Evolutionary conservation across 345 rosid genomes (phyloP).

Genomic region (Pseudoturritis turrita): DNA sequence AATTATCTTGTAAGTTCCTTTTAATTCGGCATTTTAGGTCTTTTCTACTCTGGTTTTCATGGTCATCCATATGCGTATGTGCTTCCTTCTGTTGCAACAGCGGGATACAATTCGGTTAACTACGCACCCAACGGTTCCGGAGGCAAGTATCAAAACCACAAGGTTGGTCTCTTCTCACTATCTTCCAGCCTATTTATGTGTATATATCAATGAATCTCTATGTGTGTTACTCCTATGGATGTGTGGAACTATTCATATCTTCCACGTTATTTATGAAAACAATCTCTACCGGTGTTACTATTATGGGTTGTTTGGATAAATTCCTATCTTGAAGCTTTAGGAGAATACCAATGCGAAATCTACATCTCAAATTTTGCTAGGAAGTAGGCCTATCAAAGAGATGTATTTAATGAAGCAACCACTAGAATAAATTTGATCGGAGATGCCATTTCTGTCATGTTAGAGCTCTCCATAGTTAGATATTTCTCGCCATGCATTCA

Average conservation of each 20-base stretch:
- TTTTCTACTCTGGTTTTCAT: slow-evolving; percentile 68
- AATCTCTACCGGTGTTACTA: neutral
- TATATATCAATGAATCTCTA: neutral
- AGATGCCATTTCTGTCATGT: neutral
- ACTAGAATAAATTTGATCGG: neutral
- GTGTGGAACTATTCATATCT: neutral
- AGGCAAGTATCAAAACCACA: slow-evolving; percentile 73
- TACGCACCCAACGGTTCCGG: slow-evolving; percentile 73
- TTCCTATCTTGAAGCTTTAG: neutral
- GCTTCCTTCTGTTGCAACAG: slow-evolving; percentile 80
- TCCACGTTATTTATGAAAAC: neutral
- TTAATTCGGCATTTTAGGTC: slow-evolving; percentile 57
- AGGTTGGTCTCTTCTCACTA: slow-evolving; percentile 47
- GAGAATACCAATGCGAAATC: neutral
- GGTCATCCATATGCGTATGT: slow-evolving; percentile 59
- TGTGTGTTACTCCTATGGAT: neutral
- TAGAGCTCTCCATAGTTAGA: neutral
- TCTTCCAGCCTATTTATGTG: slow-evolving; percentile 5
- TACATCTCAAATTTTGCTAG: neutral
- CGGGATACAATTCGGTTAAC: slow-evolving; percentile 53
- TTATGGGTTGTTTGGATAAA: neutral
- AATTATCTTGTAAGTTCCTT: slow-evolving; percentile 39
- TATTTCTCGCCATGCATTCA: neutral
- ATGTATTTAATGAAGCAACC: neutral
- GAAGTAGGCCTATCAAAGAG: neutral